A percentile compares a stretch with the other conserved stretches of the same genome.
phyloP scores from a whole-genome alignment of 176 grass and related monocot species.

The Aegilops umbellulata region DNA sequence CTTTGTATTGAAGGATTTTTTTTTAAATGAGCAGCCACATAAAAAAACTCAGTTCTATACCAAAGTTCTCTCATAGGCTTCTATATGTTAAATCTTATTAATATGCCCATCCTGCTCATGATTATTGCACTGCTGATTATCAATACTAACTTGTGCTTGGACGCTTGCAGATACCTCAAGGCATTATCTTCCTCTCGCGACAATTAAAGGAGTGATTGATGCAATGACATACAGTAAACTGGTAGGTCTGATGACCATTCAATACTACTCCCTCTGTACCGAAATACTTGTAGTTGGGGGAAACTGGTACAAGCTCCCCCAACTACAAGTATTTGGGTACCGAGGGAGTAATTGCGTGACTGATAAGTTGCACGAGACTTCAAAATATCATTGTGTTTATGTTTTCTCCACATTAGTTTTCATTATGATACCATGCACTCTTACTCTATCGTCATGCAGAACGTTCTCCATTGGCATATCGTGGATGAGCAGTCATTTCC shows the following conservation, averaged over 20 bases:
- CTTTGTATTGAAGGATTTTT: background rate
- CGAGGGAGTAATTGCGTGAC: background rate
- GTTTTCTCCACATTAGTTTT: background rate
- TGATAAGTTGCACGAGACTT: background rate
- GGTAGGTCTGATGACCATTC: constrained; percentile 44
- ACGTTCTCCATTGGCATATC: constrained; percentile 97
- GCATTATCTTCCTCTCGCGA: constrained; percentile 71
- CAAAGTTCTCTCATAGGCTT: background rate
- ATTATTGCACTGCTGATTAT: background rate
- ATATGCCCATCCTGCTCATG: background rate
- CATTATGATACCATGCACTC: constrained; percentile 23
- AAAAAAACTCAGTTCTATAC: background rate
- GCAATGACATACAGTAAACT: constrained; percentile 97
- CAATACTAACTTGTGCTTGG: background rate
- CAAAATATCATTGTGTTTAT: constrained; percentile 15
- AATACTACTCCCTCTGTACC: background rate
- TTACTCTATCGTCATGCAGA: constrained; percentile 42
- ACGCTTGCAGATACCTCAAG: constrained; percentile 74
- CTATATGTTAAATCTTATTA: background rate
- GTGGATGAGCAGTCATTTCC: constrained; percentile 89
- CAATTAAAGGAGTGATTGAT: constrained; percentile 94
- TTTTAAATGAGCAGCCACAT: background rate
- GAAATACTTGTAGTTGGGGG: too few species aligned
- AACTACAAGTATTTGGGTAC: too few species aligned
- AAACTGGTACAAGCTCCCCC: too few species aligned